Base-by-base conservation (phyloP, 2,329 filamentous ascomycete species). In the Metarhizium guizhouense region DNA sequence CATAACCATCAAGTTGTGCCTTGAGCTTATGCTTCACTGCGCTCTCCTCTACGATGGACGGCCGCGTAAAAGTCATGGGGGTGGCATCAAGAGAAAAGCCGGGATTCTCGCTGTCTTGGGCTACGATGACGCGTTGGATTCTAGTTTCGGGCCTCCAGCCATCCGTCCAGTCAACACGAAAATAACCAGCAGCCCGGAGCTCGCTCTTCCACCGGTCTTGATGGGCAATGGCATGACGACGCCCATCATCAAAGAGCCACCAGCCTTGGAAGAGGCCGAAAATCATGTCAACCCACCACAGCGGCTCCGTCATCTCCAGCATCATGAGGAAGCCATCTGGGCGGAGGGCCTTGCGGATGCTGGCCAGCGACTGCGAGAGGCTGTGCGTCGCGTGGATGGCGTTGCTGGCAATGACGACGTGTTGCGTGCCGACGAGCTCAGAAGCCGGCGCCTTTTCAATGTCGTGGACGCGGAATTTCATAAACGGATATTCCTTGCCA, bases 371-470 rank as follows among this genome's bases (percentile, higher is more conserved):
- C 40, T 1, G 54, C 30, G 1, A 67, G 65, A 0, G 52, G 29
- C 2, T n/a, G n/a, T 51, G 50, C 2, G 71, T 72, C 0, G 71
- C 71, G 51, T 74, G 72, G 4, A 74, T 59, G 42, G 64, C 65
- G 52, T 74, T 74, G 7, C 62, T 67, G 1, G 68, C 63, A 6
- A 74, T 47, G 16, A 74, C 60, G 13, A 70, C 34, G 49, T 73
- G 63, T 47, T 63, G 68, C 10, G 54, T 55, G 3, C 58, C 61
- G 0, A 54, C 6, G 1, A 64, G 38, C 10, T 65, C 58, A 0
- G 36, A 2, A 0, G 56, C 20, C 0, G 63, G 60, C 11, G 60
- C 55, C 13, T 61, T 55, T 51, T 69, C 66, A 8, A 58, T 52
- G 36, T 58, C 54, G 18, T 52, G 52, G 10, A 10, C 32, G 6